Evolutionary conservation across 2,329 filamentous ascomycete species (phyloP), one percentile per base, ranked within the genome.

Genomic region (Stylonectria norvegica): DNA sequence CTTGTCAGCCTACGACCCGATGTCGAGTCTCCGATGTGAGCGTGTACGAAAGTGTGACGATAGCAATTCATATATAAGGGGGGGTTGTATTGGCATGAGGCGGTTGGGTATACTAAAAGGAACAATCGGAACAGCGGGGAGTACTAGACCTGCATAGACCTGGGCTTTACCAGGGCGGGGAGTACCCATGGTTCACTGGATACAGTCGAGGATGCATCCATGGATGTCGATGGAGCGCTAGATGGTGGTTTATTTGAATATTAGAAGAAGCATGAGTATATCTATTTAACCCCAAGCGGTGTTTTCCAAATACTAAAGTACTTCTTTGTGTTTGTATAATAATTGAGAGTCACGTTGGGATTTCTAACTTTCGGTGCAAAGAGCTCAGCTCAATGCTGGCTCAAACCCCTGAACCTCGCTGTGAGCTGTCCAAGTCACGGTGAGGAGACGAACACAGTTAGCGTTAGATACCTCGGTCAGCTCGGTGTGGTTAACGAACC

Each of bases 1-100:
- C 69, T 97, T 28, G 71, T 94, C 42, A 71, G 69, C 15, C 62
- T 89, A 20, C 76, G 75, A 43, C 67, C 72, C 2, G 69, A 70
- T 18, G 60, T 50, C 19, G 57, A 57, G 37, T 44, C 55, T 34
- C 49, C 53, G 25, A 37, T 63, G 39, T 62, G 45, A 58, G 27
- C 8, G 30, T 52, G 44, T 47, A 43, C 30, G 43, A 36, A 36
- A 36, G 38, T 49, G 43, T 47, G 20, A 52, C 44, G 42, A 57
- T 42, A 46, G 28, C 36, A 28, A 46, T 33, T 52, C 46, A 32
- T 34, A 20, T 18, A 17, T 36, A 37, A 17, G 30, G 29, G 38
- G 33, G 18, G 25, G 16, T 41, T 43, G 27, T 27, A 32, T 17
- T 14, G 14, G 30, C 9, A 30, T 30, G 15, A 9, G 7, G 14